These are phyloP conservation scores for Auriculariales sp. DNA, from an alignment of 768 basidiomycete genomes.

Conservation along the genomic window DNA sequence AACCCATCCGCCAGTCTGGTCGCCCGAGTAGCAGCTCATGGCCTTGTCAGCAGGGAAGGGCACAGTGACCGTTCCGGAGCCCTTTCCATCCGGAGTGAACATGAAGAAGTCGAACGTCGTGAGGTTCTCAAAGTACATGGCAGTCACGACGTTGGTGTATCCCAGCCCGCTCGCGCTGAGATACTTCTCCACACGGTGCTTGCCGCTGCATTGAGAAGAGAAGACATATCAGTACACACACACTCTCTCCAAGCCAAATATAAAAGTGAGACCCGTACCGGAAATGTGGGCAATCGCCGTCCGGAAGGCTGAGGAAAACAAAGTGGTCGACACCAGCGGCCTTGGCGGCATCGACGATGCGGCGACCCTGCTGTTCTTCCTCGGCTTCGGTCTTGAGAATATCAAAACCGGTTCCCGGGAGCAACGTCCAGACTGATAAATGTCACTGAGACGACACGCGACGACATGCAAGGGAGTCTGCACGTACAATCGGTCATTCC, in stretches of 20 bases:
- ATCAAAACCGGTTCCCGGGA: not conserved
- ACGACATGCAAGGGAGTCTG: not conserved
- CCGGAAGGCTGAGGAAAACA: constrained; percentile 3
- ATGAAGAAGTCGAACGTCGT: not conserved
- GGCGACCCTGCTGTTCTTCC: constrained; percentile 8
- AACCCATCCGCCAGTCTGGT: not conserved
- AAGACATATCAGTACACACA: too few relatives aligned
- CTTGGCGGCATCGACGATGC: constrained; percentile 10
- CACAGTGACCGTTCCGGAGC: too few relatives aligned
- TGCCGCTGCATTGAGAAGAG: too few relatives aligned
- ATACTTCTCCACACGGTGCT: constrained; percentile 7
- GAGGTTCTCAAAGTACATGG: not conserved
- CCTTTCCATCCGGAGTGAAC: not conserved
- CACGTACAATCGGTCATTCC: constrained; percentile 12
- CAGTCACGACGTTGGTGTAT: constrained; percentile 1
- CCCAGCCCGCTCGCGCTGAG: constrained; percentile 3
- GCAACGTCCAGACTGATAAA: not conserved
- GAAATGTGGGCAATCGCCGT: constrained; percentile 5
- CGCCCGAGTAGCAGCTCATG: not conserved
- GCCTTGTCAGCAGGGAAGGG: not conserved
- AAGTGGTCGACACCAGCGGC: constrained; percentile 8
- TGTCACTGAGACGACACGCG: not conserved
- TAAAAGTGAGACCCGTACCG: too few relatives aligned
- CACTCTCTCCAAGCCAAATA: too few relatives aligned
- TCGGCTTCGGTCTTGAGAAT: not conserved